Percentiles rank a stretch among this genome's conserved stretches.
Evolutionary conservation across 768 basidiomycete species (phyloP).

Genomic region (Leccinum fibrillosum): DNA sequence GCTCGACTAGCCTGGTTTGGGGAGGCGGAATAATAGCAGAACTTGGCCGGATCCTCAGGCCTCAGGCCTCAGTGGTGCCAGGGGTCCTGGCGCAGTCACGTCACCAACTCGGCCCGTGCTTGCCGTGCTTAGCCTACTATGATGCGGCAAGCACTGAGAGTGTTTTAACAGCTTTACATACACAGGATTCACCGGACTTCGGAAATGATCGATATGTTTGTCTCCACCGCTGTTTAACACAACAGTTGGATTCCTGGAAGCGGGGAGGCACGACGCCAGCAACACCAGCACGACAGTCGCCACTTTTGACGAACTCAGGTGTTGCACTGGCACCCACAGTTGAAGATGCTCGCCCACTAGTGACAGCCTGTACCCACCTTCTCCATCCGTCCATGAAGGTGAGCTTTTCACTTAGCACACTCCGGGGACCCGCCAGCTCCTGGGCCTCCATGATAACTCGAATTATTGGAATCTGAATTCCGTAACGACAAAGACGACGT

Average conservation of each 20-base stretch:
- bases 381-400: slow-evolving; percentile 40
- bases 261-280: not conserved
- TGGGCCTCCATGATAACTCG: slow-evolving; percentile 18
- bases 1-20: not conserved
- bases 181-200: not conserved
- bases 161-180: not conserved
- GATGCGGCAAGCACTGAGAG: not conserved
- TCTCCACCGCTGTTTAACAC: not conserved
- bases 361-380: slow-evolving; percentile 16
- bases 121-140: not conserved
- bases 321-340: too few relatives aligned
- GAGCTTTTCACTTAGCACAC: slow-evolving; percentile 41
- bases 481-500: slow-evolving; percentile 18
- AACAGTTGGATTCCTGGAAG: not conserved
- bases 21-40: not conserved
- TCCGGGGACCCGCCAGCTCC: slow-evolving; percentile 18
- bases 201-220: slow-evolving; percentile 1
- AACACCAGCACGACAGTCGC: not conserved
- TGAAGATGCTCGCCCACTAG: too few relatives aligned
- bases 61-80: too few relatives aligned
- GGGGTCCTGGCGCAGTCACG: not conserved
- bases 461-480: slow-evolving; percentile 9
- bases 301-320: not conserved
- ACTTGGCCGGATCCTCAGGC: too few relatives aligned
- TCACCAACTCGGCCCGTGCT: too few relatives aligned